Evolutionary conservation across 208 protist species (phyloP), one percentile per base, ranked within the genome.

Genomic region (Leptomonas pyrrhocoris): DNA sequence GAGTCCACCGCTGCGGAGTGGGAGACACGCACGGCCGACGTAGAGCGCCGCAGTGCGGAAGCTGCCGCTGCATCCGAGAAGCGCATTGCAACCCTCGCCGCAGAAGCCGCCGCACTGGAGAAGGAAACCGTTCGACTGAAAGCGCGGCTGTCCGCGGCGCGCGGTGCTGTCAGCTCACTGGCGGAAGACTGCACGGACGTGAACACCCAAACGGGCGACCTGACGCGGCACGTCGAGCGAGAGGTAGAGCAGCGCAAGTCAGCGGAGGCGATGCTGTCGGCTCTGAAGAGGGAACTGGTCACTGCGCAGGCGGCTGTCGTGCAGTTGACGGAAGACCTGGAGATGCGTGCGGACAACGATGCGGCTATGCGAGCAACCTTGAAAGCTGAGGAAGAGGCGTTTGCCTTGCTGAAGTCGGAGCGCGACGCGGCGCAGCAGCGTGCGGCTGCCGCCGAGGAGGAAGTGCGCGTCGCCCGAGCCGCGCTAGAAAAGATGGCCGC

Each of bases 401-500:
- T 30, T 13, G 18, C 5, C 19, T 7, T 18, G 13, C 28, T 23
- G 55, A 13, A 11, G 34, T 18, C 58, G 5, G 28, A 53, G 45
- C 58, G n/a, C 27, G 18, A 53, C 19, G 28, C 25, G 8, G 53
- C 62, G 36, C 55, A 69, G 28, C 46, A 34, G 31, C 45, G 36
- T 7, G 40, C 54, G 49, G 28, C 34, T 21, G 69, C 36, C 16
- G 21, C 43, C 6, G 43, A 63, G 31, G 36, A 72, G n/a, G 54
- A 72, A 21, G n/a, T 40, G 43, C 45, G 58, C 23, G 43, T 50
- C 5, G 48, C 56, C 51, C 12, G 58, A 19, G 46, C 48, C 16
- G 54, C 54, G 53, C 13, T 73, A 40, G 57, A 56, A 28, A 38
- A 55, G 64, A 19, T 56, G 50, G 50, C 48, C 11, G 59, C 13